phyloP scores from a whole-genome alignment of 306 rosid species.

The Glycine soja region DNA sequence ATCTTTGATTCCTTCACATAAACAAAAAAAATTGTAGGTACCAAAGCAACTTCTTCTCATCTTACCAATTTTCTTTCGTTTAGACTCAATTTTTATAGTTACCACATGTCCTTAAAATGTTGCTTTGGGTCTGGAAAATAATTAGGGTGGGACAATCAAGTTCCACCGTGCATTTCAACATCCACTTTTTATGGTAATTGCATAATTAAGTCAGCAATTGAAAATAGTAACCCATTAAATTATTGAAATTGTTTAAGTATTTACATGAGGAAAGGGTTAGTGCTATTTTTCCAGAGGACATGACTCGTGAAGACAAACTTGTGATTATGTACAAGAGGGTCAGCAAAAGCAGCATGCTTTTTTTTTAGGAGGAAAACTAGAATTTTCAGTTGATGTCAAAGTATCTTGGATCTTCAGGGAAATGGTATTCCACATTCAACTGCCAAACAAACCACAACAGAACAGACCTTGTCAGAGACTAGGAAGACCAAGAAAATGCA shows the following conservation, averaged over 20 bases:
- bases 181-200: slow-evolving; percentile 1
- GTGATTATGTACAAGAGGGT: slow-evolving; percentile 51
- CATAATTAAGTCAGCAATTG: slow-evolving; percentile 37
- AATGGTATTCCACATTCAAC: slow-evolving; percentile 96
- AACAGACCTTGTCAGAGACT: slow-evolving; percentile 45
- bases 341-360: slow-evolving; percentile 44
- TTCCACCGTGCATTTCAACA: slow-evolving; percentile 6
- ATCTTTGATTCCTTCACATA: no score
- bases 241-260: slow-evolving; percentile 48
- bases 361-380: slow-evolving; percentile 36
- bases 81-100: neutral
- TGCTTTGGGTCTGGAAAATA: slow-evolving; percentile 7
- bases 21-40: no score
- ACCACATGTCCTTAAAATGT: slow-evolving; percentile 1
- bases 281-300: slow-evolving; percentile 40
- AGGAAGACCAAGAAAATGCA: slow-evolving; percentile 17
- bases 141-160: neutral
- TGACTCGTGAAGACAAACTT: slow-evolving; percentile 38
- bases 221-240: slow-evolving; percentile 52
- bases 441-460: slow-evolving; percentile 56
- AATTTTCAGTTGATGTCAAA: slow-evolving; percentile 76
- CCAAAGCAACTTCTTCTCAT: neutral
- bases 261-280: slow-evolving; percentile 53
- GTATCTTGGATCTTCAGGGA: slow-evolving; percentile 96
- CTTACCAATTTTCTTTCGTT: neutral